A percentile compares a stretch with the other conserved stretches of the same genome.
These are phyloP conservation scores for Phyllachora maydis DNA, from an alignment of 2,329 filamentous ascomycete genomes.

Conservation along the genomic window DNA sequence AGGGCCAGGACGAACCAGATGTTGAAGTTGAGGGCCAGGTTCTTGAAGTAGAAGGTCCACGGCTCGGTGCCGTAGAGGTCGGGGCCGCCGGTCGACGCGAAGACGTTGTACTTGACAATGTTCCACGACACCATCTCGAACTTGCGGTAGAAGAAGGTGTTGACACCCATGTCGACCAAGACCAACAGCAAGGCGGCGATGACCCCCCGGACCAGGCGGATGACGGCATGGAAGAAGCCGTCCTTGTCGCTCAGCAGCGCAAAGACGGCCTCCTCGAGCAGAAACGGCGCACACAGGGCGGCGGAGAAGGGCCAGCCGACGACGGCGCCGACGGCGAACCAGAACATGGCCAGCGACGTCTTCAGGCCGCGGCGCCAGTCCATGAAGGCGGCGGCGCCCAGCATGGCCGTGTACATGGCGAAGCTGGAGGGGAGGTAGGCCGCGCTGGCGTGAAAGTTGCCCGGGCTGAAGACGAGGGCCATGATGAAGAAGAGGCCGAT, in stretches of 20 bases:
- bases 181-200: slow-evolving; percentile 47
- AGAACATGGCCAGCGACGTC: slow-evolving; percentile 69
- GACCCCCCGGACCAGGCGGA: slow-evolving; percentile 45
- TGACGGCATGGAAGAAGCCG: slow-evolving; percentile 35
- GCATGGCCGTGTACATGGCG: slow-evolving; percentile 82
- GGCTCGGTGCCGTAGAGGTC: slow-evolving; percentile 91
- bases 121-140: slow-evolving; percentile 66
- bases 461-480: slow-evolving; percentile 58
- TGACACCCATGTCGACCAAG: slow-evolving; percentile 52
- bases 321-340: slow-evolving; percentile 70
- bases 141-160: slow-evolving; percentile 72
- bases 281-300: slow-evolving; percentile 60
- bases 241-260: slow-evolving; percentile 30
- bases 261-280: slow-evolving; percentile 54
- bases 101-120: slow-evolving; percentile 90
- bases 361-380: slow-evolving; percentile 66
- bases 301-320: slow-evolving; percentile 90
- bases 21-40: slow-evolving; percentile 86
- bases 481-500: slow-evolving; percentile 74
- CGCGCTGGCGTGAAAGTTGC: slow-evolving; percentile 81
- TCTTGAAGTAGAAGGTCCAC: slow-evolving; percentile 92
- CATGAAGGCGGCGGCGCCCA: slow-evolving; percentile 78
- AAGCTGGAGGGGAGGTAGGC: slow-evolving; percentile 87
- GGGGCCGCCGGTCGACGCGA: slow-evolving; percentile 63
- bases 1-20: slow-evolving; percentile 76